Evolutionary conservation across 768 basidiomycete species (phyloP).

Genomic region (Coprinopsis sp.): DNA sequence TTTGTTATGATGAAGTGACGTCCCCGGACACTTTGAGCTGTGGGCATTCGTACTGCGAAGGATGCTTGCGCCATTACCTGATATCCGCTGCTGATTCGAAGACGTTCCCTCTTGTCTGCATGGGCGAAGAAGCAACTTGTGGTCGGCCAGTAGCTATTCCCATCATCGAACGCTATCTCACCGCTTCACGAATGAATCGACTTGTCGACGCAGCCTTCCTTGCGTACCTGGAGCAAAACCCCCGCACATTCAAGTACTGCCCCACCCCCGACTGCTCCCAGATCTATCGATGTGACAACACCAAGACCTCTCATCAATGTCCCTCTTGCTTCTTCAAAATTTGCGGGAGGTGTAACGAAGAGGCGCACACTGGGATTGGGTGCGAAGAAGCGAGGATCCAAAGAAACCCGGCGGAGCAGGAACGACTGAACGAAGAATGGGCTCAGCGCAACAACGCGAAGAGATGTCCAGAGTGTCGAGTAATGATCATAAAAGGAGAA

Average conservation of each 20-base stretch:
- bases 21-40: conserved; percentile 53
- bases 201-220: conserved; percentile 52
- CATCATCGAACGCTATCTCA: conserved; percentile 47
- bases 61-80: conserved; percentile 59
- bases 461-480: conserved; percentile 43
- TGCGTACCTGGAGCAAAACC: conserved; percentile 49
- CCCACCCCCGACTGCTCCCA: conserved; percentile 77
- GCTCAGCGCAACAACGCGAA: conserved; percentile 35
- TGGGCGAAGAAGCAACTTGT: conserved; percentile 62
- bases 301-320: conserved; percentile 48
- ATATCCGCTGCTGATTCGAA: conserved; percentile 50
- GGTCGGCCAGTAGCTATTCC: conserved; percentile 46
- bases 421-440: conserved; percentile 38
- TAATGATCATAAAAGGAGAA: conserved; percentile 44
- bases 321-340: conserved; percentile 58
- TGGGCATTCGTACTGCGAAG: conserved; percentile 63
- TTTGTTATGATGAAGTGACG: conserved; percentile 58
- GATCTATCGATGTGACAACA: conserved; percentile 55
- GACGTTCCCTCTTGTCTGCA: conserved; percentile 65
- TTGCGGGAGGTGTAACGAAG: conserved; percentile 45
- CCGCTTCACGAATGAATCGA: conserved; percentile 46
- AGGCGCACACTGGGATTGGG: conserved; percentile 47
- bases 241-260: conserved; percentile 60
- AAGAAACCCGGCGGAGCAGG: conserved; percentile 35
- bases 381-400: conserved; percentile 36